Evolutionary conservation across 495 filamentous ascomycete species (phyloP).

Genomic region (Terfezia claveryi): DNA sequence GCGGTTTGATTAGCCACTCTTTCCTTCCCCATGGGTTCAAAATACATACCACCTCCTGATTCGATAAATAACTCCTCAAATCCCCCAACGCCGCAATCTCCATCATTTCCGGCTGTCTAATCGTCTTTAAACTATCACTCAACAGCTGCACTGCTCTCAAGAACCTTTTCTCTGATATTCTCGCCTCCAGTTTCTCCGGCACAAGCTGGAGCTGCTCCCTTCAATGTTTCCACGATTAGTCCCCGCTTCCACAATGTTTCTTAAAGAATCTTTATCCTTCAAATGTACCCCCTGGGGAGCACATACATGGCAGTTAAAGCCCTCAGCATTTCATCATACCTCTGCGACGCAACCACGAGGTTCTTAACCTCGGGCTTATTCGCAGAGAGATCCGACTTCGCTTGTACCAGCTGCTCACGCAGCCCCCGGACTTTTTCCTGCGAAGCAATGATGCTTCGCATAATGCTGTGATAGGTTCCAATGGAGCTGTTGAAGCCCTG

Average conservation of each 20-base stretch:
- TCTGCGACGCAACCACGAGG: conserved; percentile 61
- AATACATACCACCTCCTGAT: conserved; percentile 49
- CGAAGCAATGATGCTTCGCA: conserved; percentile 70
- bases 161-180: conserved; percentile 91
- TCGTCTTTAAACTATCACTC: conserved; percentile 58
- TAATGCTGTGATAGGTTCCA: conserved; percentile 95
- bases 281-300: neutral
- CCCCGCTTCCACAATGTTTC: no score
- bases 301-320: conserved; percentile 47
- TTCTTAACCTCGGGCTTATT: conserved; percentile 84
- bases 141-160: conserved; percentile 78
- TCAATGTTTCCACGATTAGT: conserved; percentile 1
- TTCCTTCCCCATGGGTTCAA: neutral
- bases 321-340: conserved; percentile 78
- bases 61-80: conserved; percentile 65
- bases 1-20: conserved; percentile 1
- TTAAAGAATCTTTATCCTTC: no score
- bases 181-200: conserved; percentile 76
- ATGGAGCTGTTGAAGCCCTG: conserved; percentile 99
- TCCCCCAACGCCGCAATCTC: conserved; percentile 77
- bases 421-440: conserved; percentile 65
- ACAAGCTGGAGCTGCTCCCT: conserved; percentile 68
- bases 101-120: conserved; percentile 73
- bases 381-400: conserved; percentile 59
- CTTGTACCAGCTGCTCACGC: conserved; percentile 59